Base-by-base conservation (phyloP, 257 asterid genomes). In the Ilex asprella region DNA sequence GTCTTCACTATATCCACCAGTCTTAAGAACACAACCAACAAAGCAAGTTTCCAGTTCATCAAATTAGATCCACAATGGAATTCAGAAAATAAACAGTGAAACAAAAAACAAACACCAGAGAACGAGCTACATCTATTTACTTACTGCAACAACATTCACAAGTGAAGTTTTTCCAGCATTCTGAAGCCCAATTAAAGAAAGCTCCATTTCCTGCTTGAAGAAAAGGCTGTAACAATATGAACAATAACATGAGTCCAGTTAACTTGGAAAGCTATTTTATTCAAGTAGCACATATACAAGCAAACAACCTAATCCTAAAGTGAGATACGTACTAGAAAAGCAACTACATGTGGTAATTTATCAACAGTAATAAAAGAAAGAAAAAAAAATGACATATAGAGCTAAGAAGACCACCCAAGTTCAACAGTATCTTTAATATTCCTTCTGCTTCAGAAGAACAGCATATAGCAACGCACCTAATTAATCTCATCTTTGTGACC, bases 141-240 rank as follows among this genome's bases (percentile, higher is more conserved):
- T 88, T 83, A 91, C 98, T 67, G 95, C 98, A 10, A 91, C 82
- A 73, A 88, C 97, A 71, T 91, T 88, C 59, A 91, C 98, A 62
- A 91, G 98, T 16, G 98, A 91, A 60, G 98, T 88, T 83, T 91
- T 91, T 67, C 98, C 98, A n/a, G 98, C 98, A 70, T 91, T 91
- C 70, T 91, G 98, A 60, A 91, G 90, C 69, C 98, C 98, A 76
- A 91, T 91, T 63, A 91, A 78, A 71, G 98, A 91, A 65, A 91
- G 92, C 84, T 91, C 98, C 98, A 91, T 91, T 83, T 91, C 98
- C 85, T 91, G 98, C 95, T 91, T 91, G 88, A 91, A 88, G 72
- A 91, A 91, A 55, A 88, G 89, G 87, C 96, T 91, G 89, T 63
- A 73, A 39, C 57, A 43, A 64, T 55, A 65, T 61, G 3, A 64